A percentile compares a stretch with the other conserved stretches of the same genome.
phyloP scores from a whole-genome alignment of 768 basidiomycete genomes.

The Phanerochaete sordida region DNA sequence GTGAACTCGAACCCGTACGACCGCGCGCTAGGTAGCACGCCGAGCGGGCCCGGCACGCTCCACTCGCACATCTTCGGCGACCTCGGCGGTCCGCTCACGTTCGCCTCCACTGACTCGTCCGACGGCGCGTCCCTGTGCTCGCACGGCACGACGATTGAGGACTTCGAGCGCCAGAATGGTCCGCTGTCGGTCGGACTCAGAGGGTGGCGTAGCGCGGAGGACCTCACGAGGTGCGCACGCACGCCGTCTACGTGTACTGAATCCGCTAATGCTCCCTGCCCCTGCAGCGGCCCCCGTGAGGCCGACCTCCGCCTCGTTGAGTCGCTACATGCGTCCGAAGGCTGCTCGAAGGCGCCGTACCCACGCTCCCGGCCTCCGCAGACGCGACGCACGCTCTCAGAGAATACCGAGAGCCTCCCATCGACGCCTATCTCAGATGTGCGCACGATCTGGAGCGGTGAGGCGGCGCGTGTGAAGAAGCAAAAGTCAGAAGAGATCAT shows the following conservation, averaged over 20 bases:
- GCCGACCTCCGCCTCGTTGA: too few species aligned
- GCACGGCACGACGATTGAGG: neutral
- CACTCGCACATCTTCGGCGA: conserved; percentile 1
- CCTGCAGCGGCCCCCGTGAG: too few species aligned
- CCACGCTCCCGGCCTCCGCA: too few species aligned
- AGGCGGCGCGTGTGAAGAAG: neutral
- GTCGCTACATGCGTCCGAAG: too few species aligned
- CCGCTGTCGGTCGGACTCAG: neutral
- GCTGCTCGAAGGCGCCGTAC: too few species aligned
- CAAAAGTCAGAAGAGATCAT: neutral
- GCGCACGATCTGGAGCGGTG: neutral
- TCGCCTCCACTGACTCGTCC: neutral
- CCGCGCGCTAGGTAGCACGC: neutral
- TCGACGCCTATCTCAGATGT: neutral
- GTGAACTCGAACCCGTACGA: neutral
- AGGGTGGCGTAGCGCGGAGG: neutral
- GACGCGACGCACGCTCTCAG: neutral
- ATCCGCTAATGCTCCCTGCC: too few species aligned
- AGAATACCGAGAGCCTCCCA: neutral
- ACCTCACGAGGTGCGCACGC: neutral
- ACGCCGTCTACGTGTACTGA: too few species aligned
- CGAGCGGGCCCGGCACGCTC: neutral
- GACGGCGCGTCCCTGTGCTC: neutral
- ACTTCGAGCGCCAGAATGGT: neutral
- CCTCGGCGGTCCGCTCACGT: neutral